Conservation (phyloP, 352 stramenopile genomes). For the Nothophytophthora sp. region DNA sequence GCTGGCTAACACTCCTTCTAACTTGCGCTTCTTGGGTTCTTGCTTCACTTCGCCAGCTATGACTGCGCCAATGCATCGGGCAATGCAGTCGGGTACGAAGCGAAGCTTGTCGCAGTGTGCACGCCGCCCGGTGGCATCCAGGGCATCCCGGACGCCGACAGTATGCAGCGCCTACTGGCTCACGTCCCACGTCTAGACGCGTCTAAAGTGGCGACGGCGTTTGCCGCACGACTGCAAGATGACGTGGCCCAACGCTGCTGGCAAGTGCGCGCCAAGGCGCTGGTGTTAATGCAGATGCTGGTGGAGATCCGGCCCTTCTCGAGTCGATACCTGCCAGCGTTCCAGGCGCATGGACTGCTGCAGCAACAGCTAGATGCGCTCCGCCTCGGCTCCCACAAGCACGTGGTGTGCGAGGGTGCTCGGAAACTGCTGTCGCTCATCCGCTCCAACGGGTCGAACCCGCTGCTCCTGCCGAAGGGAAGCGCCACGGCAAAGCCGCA, state of each 20-base stretch:
- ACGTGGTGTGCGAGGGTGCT: constrained; percentile 46
- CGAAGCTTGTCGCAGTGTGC: constrained; percentile 48
- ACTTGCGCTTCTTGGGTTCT: background rate
- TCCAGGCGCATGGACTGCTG: constrained; percentile 25
- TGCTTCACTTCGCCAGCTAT: constrained; percentile 16
- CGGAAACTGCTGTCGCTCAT: constrained; percentile 61
- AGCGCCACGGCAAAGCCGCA: constrained; percentile 25
- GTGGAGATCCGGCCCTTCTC: constrained; percentile 47
- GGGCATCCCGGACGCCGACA: constrained; percentile 47
- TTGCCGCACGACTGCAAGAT: constrained; percentile 41
- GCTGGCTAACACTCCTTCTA: background rate
- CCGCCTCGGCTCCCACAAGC: constrained; percentile 35
- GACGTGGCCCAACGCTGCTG: constrained; percentile 22
- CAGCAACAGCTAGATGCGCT: constrained; percentile 36
- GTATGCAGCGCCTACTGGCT: constrained; percentile 44
- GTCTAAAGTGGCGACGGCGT: constrained; percentile 26
- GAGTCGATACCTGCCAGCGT: constrained; percentile 27
- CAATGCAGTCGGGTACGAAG: constrained; percentile 35
- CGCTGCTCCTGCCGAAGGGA: constrained; percentile 37
- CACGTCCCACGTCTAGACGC: constrained; percentile 43
- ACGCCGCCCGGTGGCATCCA: constrained; percentile 54
- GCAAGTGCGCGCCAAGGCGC: constrained; percentile 54
- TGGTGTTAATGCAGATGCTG: constrained; percentile 60
- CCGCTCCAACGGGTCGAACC: constrained; percentile 44
- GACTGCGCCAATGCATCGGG: constrained; percentile 15